phyloP scores from a whole-genome alignment of 2,329 filamentous ascomycete genomes.

The Hansfordia pulvinata region DNA sequence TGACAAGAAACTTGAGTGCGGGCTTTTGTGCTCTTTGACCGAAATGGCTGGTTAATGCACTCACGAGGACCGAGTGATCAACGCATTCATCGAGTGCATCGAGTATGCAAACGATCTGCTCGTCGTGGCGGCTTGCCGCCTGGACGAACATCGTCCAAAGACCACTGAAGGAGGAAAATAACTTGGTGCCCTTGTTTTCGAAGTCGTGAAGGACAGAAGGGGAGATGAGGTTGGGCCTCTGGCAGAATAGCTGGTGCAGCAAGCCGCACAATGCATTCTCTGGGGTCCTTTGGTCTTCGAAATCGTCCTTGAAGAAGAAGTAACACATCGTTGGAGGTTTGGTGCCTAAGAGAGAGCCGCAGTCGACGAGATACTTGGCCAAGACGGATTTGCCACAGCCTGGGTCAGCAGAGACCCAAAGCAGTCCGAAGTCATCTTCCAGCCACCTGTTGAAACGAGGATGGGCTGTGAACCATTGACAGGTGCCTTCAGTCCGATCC shows the following conservation, averaged over 20 bases:
- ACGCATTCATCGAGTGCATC: slow-evolving; percentile 28
- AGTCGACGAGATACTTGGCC: slow-evolving; percentile 20
- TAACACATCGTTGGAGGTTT: slow-evolving; percentile 22
- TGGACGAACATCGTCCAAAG: slow-evolving; percentile 18
- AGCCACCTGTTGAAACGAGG: slow-evolving; percentile 1
- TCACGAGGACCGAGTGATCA: slow-evolving; percentile 8
- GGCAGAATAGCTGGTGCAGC: slow-evolving; percentile 22
- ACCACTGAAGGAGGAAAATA: slow-evolving; percentile 9
- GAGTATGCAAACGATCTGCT: slow-evolving; percentile 20
- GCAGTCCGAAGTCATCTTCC: slow-evolving; percentile 1
- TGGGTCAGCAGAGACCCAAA: slow-evolving; percentile 21
- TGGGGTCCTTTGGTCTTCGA: slow-evolving; percentile 17
- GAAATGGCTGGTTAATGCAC: slow-evolving; percentile 14
- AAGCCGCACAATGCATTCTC: slow-evolving; percentile 19
- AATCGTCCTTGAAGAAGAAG: slow-evolving; percentile 31
- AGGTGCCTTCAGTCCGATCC: slow-evolving; percentile 5
- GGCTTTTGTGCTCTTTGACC: slow-evolving; percentile 1
- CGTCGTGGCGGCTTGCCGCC: slow-evolving; percentile 3
- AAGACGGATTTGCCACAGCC: slow-evolving; percentile 30
- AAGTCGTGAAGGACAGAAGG: slow-evolving; percentile 8
- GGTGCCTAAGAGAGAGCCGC: too few species aligned
- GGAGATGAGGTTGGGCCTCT: slow-evolving; percentile 10
- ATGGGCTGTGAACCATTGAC: slow-evolving; percentile 8
- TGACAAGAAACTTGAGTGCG: slow-evolving; percentile 23
- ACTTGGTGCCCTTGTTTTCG: slow-evolving; percentile 4